These are phyloP conservation scores for Camptophora hylomeconis DNA, from an alignment of 2,329 filamentous ascomycete genomes.

Conservation along the genomic window DNA sequence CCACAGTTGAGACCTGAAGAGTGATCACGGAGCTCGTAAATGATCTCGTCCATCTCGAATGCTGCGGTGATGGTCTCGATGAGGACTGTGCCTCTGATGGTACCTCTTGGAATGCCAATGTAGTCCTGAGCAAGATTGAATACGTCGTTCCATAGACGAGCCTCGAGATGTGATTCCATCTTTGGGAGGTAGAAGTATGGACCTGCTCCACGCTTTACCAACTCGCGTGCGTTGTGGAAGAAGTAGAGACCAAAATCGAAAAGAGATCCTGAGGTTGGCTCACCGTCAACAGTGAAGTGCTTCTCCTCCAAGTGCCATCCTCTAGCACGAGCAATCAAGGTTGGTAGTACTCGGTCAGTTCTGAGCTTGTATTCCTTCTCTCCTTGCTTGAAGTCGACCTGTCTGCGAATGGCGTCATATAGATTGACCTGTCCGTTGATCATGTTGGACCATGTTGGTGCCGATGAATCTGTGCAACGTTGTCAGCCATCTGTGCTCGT, in stretches of 20 bases:
- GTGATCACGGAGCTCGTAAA: conserved; percentile 96
- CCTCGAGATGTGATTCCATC: conserved; percentile 96
- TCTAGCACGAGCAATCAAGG: conserved; percentile 83
- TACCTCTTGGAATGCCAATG: conserved; percentile 77
- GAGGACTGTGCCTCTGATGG: conserved; percentile 85
- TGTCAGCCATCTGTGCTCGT: conserved; percentile 5
- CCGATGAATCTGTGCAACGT: conserved; percentile 60
- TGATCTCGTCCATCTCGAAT: conserved; percentile 99
- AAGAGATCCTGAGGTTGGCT: conserved; percentile 80
- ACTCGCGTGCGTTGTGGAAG: conserved; percentile 91
- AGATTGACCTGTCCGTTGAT: conserved; percentile 96
- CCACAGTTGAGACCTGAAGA: conserved; percentile 94
- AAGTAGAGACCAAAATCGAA: conserved; percentile 99
- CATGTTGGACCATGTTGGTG: conserved; percentile 99
- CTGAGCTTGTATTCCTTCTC: conserved; percentile 95
- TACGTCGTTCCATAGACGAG: conserved; percentile 92
- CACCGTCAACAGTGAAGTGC: conserved; percentile 89
- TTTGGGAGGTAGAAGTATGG: conserved; percentile 98
- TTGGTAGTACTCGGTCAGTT: conserved; percentile 74
- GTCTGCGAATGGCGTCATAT: conserved; percentile 84
- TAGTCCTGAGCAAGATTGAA: conserved; percentile 95
- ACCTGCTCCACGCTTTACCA: conserved; percentile 68
- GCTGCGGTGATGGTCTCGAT: conserved; percentile 97
- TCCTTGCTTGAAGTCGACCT: conserved; percentile 93
- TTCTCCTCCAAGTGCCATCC: conserved; percentile 99